Evolutionary conservation across 2,329 filamentous ascomycete species (phyloP), one percentile per base, ranked within the genome.

Genomic region (Cladosporium sp.): DNA sequence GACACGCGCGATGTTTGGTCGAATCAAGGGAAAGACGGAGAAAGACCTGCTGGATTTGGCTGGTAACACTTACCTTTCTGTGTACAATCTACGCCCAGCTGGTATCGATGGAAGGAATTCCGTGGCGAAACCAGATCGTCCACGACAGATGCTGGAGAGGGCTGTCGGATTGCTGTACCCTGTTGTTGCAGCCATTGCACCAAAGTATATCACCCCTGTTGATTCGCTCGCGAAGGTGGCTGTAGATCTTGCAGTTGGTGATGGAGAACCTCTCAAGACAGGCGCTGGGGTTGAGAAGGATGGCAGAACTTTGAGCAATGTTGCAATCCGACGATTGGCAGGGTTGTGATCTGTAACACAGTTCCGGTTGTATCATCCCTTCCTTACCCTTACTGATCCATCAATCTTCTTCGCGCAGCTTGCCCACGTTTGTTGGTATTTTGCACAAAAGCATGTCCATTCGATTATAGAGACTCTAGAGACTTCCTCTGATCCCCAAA

Each of bases 1-100:
- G 3, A 69, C 71, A 4, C 80, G 86, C 65, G 82, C 86, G 0
- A 72, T 83, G 45, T 91, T 84, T 66, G 85, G 78, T 1, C 76
- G 80, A 12, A 78, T 88, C 58, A 92, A 92, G 70, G 89, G 88
- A 12, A 78, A 84, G 68, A 81, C 83, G 0, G 89, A 92, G 72
- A 63, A 76, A 1, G 72, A 76, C 1, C 78, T 92, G 1, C 77
- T 87, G 1, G 76, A 79, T 0, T 70, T 90, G 14, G 69, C 73
- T 5, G 12, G 37, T n/a, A n/a, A n/a, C 14, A 12, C 22, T n/a
- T 25, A 73, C 6, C 77, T 90, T 57, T 78, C 75, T 30, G 77
- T 82, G 1, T 81, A 82, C 64, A 83, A 80, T 11, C 74, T 86
- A 6, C 79, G 88, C 0, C 86, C 88, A 0, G 83, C 69, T 0